Conservation (phyloP, 305 asterid genomes). For the Fraxinus latifolia region DNA sequence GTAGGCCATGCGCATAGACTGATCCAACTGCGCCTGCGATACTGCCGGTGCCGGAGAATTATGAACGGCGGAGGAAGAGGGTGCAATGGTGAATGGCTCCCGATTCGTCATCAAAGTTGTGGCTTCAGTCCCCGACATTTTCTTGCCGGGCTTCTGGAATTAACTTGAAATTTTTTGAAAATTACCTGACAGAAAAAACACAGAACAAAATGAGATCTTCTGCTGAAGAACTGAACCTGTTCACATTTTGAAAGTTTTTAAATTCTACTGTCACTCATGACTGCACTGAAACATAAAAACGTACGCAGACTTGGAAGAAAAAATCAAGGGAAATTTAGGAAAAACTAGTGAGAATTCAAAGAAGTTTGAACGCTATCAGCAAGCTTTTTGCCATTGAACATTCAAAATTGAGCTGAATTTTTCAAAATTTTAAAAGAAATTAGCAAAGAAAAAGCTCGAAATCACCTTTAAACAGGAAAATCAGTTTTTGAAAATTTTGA, state of each 20-base stretch:
- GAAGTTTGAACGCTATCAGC: neutral
- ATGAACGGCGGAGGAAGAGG: constrained; percentile 1
- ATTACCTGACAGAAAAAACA: constrained; percentile 20
- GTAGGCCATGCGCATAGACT: constrained; percentile 38
- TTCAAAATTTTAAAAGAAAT: constrained; percentile 33
- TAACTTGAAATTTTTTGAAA: neutral
- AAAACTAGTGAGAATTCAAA: neutral
- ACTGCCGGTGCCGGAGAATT: constrained; percentile 19
- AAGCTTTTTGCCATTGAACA: constrained; percentile 11
- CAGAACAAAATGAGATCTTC: constrained; percentile 28
- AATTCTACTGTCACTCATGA: neutral
- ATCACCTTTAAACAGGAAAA: constrained; percentile 29
- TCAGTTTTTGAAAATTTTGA: constrained; percentile 28
- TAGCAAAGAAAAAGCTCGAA: constrained; percentile 28
- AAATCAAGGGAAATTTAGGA: constrained; percentile 22
- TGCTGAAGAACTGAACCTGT: constrained; percentile 20
- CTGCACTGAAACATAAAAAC: neutral
- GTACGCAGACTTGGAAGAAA: neutral
- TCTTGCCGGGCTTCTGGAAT: constrained; percentile 28
- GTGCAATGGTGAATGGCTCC: constrained; percentile 29
- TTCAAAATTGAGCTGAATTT: constrained; percentile 24
- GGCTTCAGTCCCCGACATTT: constrained; percentile 39
- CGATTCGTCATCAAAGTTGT: constrained; percentile 34
- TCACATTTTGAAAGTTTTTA: constrained; percentile 9
- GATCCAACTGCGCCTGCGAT: constrained; percentile 35